Evolutionary conservation across 2,329 filamentous ascomycete genomes (phyloP).

Genomic region (Alternaria rosae): DNA sequence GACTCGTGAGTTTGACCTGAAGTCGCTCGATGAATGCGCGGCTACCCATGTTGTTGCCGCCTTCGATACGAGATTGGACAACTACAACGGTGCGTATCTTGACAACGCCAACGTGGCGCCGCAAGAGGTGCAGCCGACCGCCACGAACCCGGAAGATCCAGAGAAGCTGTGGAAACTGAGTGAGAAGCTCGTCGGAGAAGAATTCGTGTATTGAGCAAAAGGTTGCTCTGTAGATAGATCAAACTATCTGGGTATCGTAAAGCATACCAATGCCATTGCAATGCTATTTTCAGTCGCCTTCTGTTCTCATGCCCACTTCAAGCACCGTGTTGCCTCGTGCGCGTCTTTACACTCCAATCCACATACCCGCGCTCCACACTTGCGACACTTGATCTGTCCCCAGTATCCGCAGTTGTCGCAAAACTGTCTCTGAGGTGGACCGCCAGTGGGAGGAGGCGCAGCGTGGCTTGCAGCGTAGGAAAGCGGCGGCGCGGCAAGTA

Average conservation of each 20-base stretch:
- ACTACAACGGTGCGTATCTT: conserved; percentile 38
- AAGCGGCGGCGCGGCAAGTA: conserved; percentile 70
- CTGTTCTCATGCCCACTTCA: conserved; percentile 46
- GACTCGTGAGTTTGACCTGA: conserved; percentile 28
- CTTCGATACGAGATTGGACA: conserved; percentile 37
- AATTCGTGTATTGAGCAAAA: conserved; percentile 31
- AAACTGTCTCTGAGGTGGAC: conserved; percentile 67
- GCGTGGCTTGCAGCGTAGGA: conserved; percentile 70
- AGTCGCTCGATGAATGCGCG: conserved; percentile 38
- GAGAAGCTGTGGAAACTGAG: conserved; percentile 46
- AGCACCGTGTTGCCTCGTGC: conserved; percentile 72
- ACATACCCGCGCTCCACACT: conserved; percentile 80
- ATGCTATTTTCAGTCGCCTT: neutral
- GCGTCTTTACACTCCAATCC: conserved; percentile 75
- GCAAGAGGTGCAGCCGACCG: conserved; percentile 25
- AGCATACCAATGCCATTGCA: neutral
- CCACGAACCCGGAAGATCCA: conserved; percentile 28
- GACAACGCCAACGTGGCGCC: conserved; percentile 30
- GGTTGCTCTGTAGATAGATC: neutral
- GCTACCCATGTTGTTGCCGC: conserved; percentile 43
- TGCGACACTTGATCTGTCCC: conserved; percentile 77
- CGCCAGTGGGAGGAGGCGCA: conserved; percentile 49
- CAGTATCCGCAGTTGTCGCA: conserved; percentile 85
- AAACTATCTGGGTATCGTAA: conserved; percentile 24
- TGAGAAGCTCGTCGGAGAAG: conserved; percentile 40